Evolutionary conservation across 1,284 basidiomycete genomes (phyloP).

Genomic region (Porogramme epimiltina): DNA sequence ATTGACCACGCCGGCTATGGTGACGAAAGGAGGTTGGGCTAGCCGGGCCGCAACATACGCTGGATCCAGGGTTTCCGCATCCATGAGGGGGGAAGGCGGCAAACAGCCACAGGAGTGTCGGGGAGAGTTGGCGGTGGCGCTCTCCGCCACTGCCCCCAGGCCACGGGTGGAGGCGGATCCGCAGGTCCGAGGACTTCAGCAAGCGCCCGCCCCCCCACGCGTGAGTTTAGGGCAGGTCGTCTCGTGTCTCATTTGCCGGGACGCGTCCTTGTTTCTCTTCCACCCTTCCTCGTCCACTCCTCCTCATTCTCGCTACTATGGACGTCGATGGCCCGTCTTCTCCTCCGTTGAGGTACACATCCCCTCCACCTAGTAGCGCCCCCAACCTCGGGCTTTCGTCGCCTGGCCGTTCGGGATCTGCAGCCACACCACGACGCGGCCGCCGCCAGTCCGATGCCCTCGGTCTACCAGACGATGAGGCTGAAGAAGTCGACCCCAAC

Average conservation of each 20-base stretch:
- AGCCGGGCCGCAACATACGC: conserved; percentile 60
- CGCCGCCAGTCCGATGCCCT: conserved; percentile 61
- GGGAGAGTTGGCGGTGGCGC: neutral
- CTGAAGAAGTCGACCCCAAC: conserved; percentile 46
- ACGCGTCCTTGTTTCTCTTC: conserved; percentile 24
- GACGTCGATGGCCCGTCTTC: conserved; percentile 46
- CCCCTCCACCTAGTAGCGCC: conserved; percentile 71
- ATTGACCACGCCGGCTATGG: conserved; percentile 70
- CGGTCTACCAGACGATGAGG: conserved; percentile 59
- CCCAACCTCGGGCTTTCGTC: conserved; percentile 52
- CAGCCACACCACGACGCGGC: conserved; percentile 40
- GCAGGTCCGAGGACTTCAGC: neutral
- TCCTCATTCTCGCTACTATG: conserved; percentile 31
- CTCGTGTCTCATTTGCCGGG: conserved; percentile 40
- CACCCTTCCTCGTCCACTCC: conserved; percentile 26
- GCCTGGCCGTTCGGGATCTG: conserved; percentile 33
- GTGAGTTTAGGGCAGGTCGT: conserved; percentile 43
- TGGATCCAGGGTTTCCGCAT: conserved; percentile 65
- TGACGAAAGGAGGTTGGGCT: conserved; percentile 66
- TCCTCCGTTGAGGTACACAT: conserved; percentile 39
- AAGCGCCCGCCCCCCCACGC: conserved; percentile 19
- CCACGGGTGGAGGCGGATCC: neutral
- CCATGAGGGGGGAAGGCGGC: conserved; percentile 20
- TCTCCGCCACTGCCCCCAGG: neutral
- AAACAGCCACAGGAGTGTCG: neutral